Base-by-base conservation (phyloP, 257 asterid species). In the Linderniella brevidens region DNA sequence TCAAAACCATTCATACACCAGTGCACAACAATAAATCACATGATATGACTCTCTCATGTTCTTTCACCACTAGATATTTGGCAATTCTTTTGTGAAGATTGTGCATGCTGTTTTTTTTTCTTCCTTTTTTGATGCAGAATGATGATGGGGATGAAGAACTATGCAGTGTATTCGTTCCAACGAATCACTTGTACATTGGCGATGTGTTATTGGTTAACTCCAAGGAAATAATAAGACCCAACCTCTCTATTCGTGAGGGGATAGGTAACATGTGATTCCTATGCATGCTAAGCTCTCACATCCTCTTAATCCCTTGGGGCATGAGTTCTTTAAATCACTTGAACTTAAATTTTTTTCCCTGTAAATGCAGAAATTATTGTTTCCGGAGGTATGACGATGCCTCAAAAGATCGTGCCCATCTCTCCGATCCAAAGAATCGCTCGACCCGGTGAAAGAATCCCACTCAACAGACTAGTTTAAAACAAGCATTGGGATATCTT, bases 321-420 rank as follows among this genome's bases (percentile, higher is more conserved):
- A 8, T 18, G 17, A 9, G 11, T 8, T 3, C 48, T 43, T 15
- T 1, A 1, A 13, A 16, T 43, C 19, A 15, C 17, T 43, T 8
- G 16, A 4, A 13, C 9, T 4, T 12, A 46, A 41, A 48, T 6
- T 50, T n/a, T n/a, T n/a, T n/a, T n/a, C n/a, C 32, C 46, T 45
- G 14, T 44, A 64, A 61, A 50, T 69, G 68, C 85, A 85, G 95
- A 85, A 55, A 85, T 85, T n/a, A 85, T 85, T 1, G 92, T 80
- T n/a, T 84, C 95, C 2, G 95, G 93, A 18, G 95, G 95, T 4
- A 84, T 84, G 95, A 80, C 92, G 6, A 84, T 84, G 93, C 95
- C 95, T 5, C 87, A 84, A 58, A 71, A 46, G 64, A 69, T 69
- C 57, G 51, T 62, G 25, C 76, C 72, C 55, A 69, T 80, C 51